phyloP scores from a whole-genome alignment of 2,329 filamentous ascomycete genomes.

The Cladophialophora bantiana region DNA sequence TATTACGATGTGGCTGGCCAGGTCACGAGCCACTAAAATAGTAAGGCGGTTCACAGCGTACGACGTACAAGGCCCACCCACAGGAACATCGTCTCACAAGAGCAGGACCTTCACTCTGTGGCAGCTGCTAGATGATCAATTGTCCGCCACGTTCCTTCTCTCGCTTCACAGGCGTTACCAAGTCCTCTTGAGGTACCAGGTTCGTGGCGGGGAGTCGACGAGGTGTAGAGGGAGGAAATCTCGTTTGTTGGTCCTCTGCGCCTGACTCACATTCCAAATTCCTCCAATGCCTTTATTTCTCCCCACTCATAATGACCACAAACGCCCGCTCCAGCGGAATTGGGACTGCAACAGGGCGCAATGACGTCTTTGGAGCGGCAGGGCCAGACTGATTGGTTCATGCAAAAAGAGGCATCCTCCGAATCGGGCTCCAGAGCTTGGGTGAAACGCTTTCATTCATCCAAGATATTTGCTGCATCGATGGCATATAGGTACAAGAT shows the following conservation, averaged over 20 bases:
- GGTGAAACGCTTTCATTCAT: neutral
- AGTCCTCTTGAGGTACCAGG: neutral
- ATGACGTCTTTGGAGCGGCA: neutral
- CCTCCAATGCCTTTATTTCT: neutral
- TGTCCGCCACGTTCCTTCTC: neutral
- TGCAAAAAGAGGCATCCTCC: neutral
- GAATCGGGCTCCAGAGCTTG: neutral
- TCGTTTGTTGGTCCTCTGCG: neutral
- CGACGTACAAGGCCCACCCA: neutral
- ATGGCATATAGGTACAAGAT: neutral
- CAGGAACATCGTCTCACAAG: neutral
- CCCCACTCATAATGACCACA: neutral
- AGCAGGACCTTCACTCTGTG: neutral
- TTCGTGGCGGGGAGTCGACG: neutral
- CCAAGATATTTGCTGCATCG: neutral
- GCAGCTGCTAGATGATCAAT: neutral
- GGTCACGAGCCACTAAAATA: neutral
- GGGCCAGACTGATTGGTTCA: neutral
- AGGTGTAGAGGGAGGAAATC: neutral
- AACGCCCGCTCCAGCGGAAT: neutral
- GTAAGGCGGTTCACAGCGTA: neutral
- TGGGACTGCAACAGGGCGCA: neutral
- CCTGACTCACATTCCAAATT: slow-evolving; percentile 8
- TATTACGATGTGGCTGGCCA: neutral
- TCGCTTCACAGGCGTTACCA: neutral